Conservation (phyloP, 2,329 filamentous ascomycete species). For the Colletotrichum chlorophyti region DNA sequence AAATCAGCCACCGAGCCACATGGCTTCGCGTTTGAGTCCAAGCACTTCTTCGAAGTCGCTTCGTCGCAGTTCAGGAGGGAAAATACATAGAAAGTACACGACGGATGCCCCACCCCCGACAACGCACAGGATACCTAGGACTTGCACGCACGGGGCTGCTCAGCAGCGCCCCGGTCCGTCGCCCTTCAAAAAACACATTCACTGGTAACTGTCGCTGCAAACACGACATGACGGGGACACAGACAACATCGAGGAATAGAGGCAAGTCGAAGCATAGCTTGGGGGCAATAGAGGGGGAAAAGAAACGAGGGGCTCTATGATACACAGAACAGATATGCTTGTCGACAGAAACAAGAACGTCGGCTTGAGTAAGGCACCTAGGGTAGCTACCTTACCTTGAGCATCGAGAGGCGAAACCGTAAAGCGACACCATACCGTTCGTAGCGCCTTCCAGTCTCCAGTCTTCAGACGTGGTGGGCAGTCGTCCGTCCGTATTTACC, state of each 20-base stretch:
- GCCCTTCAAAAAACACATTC: too few relatives aligned
- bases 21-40: not conserved
- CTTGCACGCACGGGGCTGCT: constrained; percentile 9
- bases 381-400: too few relatives aligned
- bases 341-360: too few relatives aligned
- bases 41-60: not conserved
- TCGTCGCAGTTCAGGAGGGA: not conserved
- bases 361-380: too few relatives aligned
- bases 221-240: constrained; percentile 14
- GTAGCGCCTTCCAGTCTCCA: too few relatives aligned
- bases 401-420: too few relatives aligned
- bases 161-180: not conserved
- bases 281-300: not conserved
- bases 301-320: too few relatives aligned
- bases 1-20: constrained; percentile 33
- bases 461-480: too few relatives aligned
- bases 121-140: not conserved
- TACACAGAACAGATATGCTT: too few relatives aligned
- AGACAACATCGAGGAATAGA: too few relatives aligned
- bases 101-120: constrained; percentile 4
- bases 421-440: too few relatives aligned
- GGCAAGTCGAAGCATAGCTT: not conserved
- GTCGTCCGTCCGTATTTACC: too few relatives aligned
- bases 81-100: not conserved
- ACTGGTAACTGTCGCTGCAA: not conserved